These are phyloP conservation scores for Tolypocladium nubicola DNA, from an alignment of 2,329 filamentous ascomycete species.

Conservation along the genomic window DNA sequence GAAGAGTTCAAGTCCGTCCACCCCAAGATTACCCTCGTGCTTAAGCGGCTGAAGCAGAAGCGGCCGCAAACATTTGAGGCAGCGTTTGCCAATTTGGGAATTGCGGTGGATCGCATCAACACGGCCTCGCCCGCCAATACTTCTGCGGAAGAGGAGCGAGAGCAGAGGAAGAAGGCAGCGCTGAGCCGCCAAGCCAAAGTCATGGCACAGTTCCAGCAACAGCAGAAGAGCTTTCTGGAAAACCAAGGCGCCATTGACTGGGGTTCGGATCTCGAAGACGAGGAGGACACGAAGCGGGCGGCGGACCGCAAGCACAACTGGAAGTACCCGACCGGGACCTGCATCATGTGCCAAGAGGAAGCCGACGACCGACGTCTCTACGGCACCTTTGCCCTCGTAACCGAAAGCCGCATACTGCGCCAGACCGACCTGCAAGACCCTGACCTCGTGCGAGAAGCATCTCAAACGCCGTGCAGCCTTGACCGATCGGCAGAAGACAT, in stretches of 20 bases:
- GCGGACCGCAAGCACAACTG: slow-evolving; percentile 58
- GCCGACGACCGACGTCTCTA: slow-evolving; percentile 82
- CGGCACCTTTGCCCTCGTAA: slow-evolving; percentile 85
- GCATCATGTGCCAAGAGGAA: slow-evolving; percentile 93
- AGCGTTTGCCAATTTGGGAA: slow-evolving; percentile 51
- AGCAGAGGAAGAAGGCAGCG: slow-evolving; percentile 83
- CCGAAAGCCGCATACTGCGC: slow-evolving; percentile 74
- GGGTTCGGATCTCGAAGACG: slow-evolving; percentile 69
- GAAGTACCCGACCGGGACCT: slow-evolving; percentile 88
- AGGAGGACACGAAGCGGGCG: slow-evolving; percentile 45
- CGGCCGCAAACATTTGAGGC: slow-evolving; percentile 61
- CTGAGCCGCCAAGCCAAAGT: slow-evolving; percentile 82
- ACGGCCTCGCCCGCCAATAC: slow-evolving; percentile 69
- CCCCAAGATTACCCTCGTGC: slow-evolving; percentile 71
- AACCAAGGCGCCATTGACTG: slow-evolving; percentile 82
- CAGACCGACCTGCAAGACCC: slow-evolving; percentile 75
- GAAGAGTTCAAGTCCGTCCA: slow-evolving; percentile 74
- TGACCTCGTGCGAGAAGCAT: slow-evolving; percentile 76
- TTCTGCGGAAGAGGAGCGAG: slow-evolving; percentile 60
- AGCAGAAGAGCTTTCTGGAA: slow-evolving; percentile 89
- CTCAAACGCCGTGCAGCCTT: slow-evolving; percentile 66
- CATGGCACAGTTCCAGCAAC: slow-evolving; percentile 96
- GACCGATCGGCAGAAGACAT: slow-evolving; percentile 76
- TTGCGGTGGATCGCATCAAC: slow-evolving; percentile 69
- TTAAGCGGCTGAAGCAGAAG: slow-evolving; percentile 78